Conservation (phyloP, 768 basidiomycete genomes). For the Pleurotus citrinopileatus region DNA sequence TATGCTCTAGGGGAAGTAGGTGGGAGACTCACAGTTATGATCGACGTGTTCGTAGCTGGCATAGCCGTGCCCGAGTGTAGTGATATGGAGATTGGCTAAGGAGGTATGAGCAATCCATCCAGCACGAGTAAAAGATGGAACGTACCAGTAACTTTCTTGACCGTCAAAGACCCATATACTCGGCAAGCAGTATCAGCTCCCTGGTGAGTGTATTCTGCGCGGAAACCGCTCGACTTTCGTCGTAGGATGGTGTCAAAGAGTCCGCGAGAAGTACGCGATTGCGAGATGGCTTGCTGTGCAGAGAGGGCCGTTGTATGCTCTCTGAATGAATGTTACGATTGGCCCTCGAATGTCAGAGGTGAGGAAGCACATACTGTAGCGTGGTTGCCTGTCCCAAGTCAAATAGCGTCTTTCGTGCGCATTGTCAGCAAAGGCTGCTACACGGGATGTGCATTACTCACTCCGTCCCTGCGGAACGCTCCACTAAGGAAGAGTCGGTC, state of each 20-base stretch:
- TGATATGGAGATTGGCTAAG: slow-evolving; percentile 88
- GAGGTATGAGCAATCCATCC: background rate
- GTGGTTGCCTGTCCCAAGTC: slow-evolving; percentile 78
- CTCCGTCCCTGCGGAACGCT: slow-evolving; percentile 82
- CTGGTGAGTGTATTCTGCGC: slow-evolving; percentile 71
- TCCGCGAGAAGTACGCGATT: slow-evolving; percentile 75
- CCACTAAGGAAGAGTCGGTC: slow-evolving; percentile 83
- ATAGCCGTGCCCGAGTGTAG: slow-evolving; percentile 94
- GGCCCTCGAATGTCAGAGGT: background rate
- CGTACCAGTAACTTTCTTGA: slow-evolving; percentile 88
- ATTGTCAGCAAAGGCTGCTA: background rate
- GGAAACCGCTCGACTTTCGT: slow-evolving; percentile 45
- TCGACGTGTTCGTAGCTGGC: slow-evolving; percentile 83
- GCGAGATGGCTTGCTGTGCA: slow-evolving; percentile 64
- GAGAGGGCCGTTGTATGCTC: slow-evolving; percentile 67
- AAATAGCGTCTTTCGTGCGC: slow-evolving; percentile 58
- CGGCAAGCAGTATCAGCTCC: slow-evolving; percentile 77
- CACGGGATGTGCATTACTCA: slow-evolving; percentile 29
- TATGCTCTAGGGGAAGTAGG: background rate
- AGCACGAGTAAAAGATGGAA: background rate
- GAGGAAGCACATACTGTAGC: slow-evolving; percentile 46
- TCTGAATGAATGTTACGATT: slow-evolving; percentile 27
- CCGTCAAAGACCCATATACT: slow-evolving; percentile 76
- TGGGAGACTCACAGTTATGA: slow-evolving; percentile 62
- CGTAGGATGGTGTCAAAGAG: slow-evolving; percentile 58